Evolutionary conservation across 164 flowering plant genomes (phyloP).

Genomic region (Liriodendron chinense): DNA sequence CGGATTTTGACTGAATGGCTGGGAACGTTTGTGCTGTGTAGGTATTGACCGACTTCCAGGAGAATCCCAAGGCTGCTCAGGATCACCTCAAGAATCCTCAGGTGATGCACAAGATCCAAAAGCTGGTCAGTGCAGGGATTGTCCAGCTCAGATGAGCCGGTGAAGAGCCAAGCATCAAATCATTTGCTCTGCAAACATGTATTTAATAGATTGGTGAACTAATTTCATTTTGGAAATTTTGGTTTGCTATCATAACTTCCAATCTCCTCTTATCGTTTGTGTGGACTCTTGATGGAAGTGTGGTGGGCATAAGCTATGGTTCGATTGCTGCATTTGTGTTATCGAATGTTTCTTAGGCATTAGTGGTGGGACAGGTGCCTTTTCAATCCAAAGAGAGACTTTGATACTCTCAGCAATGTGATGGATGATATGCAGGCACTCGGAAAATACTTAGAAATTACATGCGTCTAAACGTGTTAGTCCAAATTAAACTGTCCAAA

Average conservation of each 20-base stretch:
- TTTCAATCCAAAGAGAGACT: no score
- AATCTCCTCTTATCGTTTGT: no score
- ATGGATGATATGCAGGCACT: no score
- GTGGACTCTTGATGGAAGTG: no score
- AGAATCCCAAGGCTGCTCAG: constrained; percentile 89
- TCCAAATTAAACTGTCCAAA: no score
- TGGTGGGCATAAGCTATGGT: no score
- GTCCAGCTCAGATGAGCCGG: constrained; percentile 57
- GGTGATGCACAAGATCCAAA: constrained; percentile 92
- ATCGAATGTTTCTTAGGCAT: no score
- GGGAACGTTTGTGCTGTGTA: constrained; percentile 15
- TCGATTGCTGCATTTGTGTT: no score
- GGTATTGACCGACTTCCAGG: constrained; percentile 89
- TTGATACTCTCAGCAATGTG: no score
- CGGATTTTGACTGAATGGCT: not conserved
- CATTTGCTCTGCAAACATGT: not conserved
- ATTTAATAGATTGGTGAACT: not conserved
- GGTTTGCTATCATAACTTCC: not conserved
- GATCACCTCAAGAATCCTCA: constrained; percentile 84
- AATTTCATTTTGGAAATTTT: not conserved
- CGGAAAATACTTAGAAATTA: no score
- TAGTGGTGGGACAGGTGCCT: no score
- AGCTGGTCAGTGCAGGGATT: constrained; percentile 82
- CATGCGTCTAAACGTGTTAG: no score
- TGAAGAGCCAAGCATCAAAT: not conserved